Evolutionary conservation across 2,329 filamentous ascomycete genomes (phyloP).

Genomic region (Pseudopyrenochaeta lycopersici): DNA sequence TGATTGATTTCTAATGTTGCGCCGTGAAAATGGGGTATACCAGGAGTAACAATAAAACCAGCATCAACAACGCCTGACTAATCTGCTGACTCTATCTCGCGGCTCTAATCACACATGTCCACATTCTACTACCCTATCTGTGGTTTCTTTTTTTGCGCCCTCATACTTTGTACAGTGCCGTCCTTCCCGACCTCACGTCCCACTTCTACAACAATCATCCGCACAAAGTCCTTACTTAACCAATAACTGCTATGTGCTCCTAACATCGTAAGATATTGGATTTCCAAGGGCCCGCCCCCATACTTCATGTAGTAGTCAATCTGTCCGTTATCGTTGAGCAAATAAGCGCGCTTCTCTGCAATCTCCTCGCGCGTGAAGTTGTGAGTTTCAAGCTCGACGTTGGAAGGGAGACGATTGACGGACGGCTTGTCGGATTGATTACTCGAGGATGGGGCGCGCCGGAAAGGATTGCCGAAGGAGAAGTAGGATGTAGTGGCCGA

Average conservation of each 20-base stretch:
- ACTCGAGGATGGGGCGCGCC: conserved; percentile 31
- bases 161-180: conserved; percentile 62
- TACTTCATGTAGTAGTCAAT: conserved; percentile 89
- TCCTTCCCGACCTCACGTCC: conserved; percentile 76
- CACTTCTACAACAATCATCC: conserved; percentile 88
- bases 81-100: no score
- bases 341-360: conserved; percentile 84
- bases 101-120: no score
- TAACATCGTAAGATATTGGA: conserved; percentile 97
- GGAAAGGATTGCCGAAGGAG: conserved; percentile 52
- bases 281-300: conserved; percentile 86
- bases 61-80: no score
- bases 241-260: conserved; percentile 96
- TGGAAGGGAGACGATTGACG: conserved; percentile 54
- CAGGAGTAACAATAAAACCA: no score
- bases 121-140: conserved; percentile 10
- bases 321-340: conserved; percentile 96
- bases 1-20: no score
- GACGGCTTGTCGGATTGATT: conserved; percentile 41
- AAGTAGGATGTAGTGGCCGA: conserved; percentile 67
- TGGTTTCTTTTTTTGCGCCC: conserved; percentile 62
- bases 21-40: no score
- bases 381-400: conserved; percentile 91
- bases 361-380: conserved; percentile 93
- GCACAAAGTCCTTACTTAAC: conserved; percentile 85